Evolutionary conservation across 306 rosid species (phyloP), one percentile per base, ranked within the genome.

Genomic region (Glycine tomentella): DNA sequence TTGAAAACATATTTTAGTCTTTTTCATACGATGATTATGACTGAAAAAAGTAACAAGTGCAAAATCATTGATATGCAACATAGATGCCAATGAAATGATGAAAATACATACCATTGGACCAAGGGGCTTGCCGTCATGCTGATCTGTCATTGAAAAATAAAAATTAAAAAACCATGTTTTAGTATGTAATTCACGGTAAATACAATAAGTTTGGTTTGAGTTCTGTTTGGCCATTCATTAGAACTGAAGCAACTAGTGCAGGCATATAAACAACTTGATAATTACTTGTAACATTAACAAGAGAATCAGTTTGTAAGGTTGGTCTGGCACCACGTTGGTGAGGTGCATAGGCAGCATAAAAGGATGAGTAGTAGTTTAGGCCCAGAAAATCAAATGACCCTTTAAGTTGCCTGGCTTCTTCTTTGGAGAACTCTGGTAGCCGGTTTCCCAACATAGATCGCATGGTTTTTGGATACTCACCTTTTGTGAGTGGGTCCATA

Each of bases 341-440:
- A 80, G 87, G 87, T 45, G 81, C 84, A 84, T 80, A 0, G 13
- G 81, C 78, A 62, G 81, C 84, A 84, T 84, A 84, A 58, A 74
- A 80, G 63, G 87, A 80, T 44, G 87, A 80, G 75, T 84, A 84
- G 72, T 84, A 84, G 78, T 84, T 84, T 75, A 84, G 70, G 40
- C 87, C 87, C 40, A 84, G 78, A 84, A 84, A 84, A 80, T 84
- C 81, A 42, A 75, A 84, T 4, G 87, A 84, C 40, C 87, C 87
- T 42, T 59, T 80, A 17, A 84, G 48, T 84, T 68, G 84, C 62
- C 63, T 9, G 73, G 75, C 53, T 69, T 84, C 84, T 80, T 84
- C 78, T 69, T 34, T 46, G 34, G 87, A 69, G 75, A 84, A 79
- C 57, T 75, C 4, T 2, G 84, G 87, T 16, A 84, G 64, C 78